These are phyloP conservation scores for Balamuthia mandrillaris DNA, from an alignment of 208 protist genomes.

Conservation along the genomic window DNA sequence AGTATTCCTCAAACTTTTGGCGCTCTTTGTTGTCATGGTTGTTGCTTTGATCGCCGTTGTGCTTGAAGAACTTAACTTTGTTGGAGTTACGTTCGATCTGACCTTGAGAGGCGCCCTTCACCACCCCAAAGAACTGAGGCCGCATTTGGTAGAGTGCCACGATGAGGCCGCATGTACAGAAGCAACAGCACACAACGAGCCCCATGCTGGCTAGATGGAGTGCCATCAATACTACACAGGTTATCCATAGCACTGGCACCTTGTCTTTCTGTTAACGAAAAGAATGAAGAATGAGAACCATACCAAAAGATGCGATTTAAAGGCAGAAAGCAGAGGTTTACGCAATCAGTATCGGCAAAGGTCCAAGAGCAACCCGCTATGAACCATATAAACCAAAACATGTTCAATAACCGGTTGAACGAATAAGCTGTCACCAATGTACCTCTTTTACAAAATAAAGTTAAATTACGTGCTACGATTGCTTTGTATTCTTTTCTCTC, in stretches of 20 bases:
- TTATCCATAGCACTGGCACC: neutral
- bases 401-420: neutral
- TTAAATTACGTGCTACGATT: too few relatives aligned
- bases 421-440: neutral
- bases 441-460: too few relatives aligned
- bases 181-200: too few relatives aligned
- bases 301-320: neutral
- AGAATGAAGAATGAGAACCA: neutral
- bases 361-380: neutral
- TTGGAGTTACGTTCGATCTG: neutral
- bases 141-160: too few relatives aligned
- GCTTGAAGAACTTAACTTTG: too few relatives aligned
- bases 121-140: too few relatives aligned
- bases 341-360: neutral
- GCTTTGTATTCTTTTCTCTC: conserved; percentile 1
- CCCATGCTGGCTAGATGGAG: conserved; percentile 8
- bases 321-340: neutral
- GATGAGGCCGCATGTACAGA: neutral
- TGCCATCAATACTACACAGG: neutral
- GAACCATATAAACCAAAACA: neutral
- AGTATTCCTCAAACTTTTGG: neutral
- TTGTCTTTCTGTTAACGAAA: neutral
- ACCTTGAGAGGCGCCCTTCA: too few relatives aligned
- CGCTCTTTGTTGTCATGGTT: neutral
- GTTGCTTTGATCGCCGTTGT: too few relatives aligned